Evolutionary conservation across 202 grass and related monocot species (phyloP), one percentile per base, ranked within the genome.

Genomic region (Setaria viridis): DNA sequence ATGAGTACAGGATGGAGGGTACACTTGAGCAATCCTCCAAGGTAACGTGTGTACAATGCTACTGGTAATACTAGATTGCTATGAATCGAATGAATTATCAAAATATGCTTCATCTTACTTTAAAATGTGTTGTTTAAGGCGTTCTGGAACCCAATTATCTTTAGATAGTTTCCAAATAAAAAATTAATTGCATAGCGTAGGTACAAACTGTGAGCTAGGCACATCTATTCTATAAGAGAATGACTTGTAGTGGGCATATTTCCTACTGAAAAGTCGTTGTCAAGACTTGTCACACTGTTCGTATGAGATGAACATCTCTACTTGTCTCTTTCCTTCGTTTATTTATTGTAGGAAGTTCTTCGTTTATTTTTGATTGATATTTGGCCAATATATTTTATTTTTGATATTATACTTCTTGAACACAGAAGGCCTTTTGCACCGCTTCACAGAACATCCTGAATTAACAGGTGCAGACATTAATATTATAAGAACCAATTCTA

Each of bases 1-100:
- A 99, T 62, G 97, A 99, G 87, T 99, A 91, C 81, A 88, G 97
- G 76, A 74, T 94, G 60, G 89, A 94, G 74, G 82, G 74, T 0
- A 68, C 81, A 1, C 63, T 75, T 11, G 81, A 81, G 7, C 85
- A 69, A 47, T 80, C 82, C 17, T 35, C 71, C 81, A 88, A 90
- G 89, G 93, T 95, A 90, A 9, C 39, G 9, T 45, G 11, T 35
- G 30, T 3, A 35, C 68, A 70, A 13, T 37, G 15, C 3, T 29
- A 53, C 4, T 30, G 8, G 8, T 29, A 12, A 30, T 4, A 45
- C 10, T 30, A 32, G 10, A 30, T 70, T 33, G 11, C 65, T 88
- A 39, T 71, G 0, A 41, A 17, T 72, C 4, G 58, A 81, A 35
- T 48, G 4, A 63, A 63, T 63, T 33, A 3, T 70, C 4, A 54